Evolutionary conservation across 2,329 filamentous ascomycete species (phyloP), one percentile per base, ranked within the genome.

Genomic region (Aureobasidium sp.): DNA sequence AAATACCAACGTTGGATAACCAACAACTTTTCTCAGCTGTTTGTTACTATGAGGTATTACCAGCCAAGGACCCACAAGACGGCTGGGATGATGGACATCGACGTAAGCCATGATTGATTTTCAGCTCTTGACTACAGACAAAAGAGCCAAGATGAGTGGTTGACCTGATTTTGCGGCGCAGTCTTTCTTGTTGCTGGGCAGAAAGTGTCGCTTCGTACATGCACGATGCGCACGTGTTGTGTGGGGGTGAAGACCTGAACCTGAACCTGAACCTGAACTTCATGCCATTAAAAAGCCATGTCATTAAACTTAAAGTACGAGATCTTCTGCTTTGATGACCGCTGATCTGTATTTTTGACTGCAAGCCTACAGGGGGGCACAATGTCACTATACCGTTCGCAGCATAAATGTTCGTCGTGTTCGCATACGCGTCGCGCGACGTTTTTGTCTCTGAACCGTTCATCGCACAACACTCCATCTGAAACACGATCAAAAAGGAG

Each of bases 301-400:
- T 56, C 53, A 58, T 58, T 43, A 58, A 43, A 58, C 38, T 58
- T 9, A 27, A 18, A 27, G 18, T 25, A 58, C 36, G 54, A 43
- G 25, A 31, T 36, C 33, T 36, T 8, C 33, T 7, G 13, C 13
- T 42, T 18, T 58, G 50, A 53, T 53, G 13, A 25, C 20, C 50
- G 38, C 33, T 36, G 38, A 43, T 58, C 38, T 58, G 43, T 58
- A 42, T 58, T 58, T 58, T 8, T 43, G 18, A n/a, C n/a, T n/a
- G 18, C 40, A 9, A 43, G 27, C 29, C 27, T 27, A 18, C 40
- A 29, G 16, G n/a, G n/a, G n/a, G n/a, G n/a, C n/a, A n/a, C n/a
- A n/a, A n/a, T n/a, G n/a, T n/a, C n/a, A n/a, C n/a, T n/a, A n/a
- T n/a, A n/a, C n/a, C n/a, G n/a, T n/a, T n/a, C n/a, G n/a, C n/a